Base-by-base conservation (phyloP, 2,329 filamentous ascomycete genomes). In the Paraphoma sp. region DNA sequence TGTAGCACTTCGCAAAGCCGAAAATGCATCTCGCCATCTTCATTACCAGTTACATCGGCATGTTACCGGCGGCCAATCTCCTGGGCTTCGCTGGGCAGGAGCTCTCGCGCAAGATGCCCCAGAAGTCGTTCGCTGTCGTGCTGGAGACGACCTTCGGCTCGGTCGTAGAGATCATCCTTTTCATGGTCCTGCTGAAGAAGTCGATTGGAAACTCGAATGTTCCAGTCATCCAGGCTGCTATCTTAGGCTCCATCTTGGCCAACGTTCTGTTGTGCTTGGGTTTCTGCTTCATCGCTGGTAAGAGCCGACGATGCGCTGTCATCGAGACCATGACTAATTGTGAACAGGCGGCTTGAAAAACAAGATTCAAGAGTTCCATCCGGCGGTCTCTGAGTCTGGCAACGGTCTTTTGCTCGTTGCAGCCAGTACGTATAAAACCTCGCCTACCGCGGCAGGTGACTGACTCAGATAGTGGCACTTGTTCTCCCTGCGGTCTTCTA, bases 211-310 rank as follows among this genome's bases (percentile, higher is more conserved):
- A 76, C 17, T 67, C 73, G 10, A 78, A 78, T n/a, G 71, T 89
- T 57, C 82, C 84, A n/a, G 90, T 95, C 64, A 91, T 96, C 65
- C 87, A 92, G 70, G 91, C 91, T 51, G 92, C 92, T 28, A 93
- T 96, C 53, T 79, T 96, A 0, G 92, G 92, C 36, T 94, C 91
- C 0, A 90, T 96, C 44, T 76, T 96, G 33, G 91, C 92, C 11
- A 96, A 92, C 31, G 84, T 95, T 78, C 78, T 96, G 44, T 81
- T 96, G 1, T 96, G 92, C 65, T 78, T 96, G 28, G 92, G 92
- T 0, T 70, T 89, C 50, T 95, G 91, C 73, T 96, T 96, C 80
- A 86, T 94, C 59, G 84, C 87, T 18, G 91, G 51, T 48, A 43
- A 33, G 45, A 9, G 23, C 29, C n/a, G n/a, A 6, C 16, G 45